phyloP scores from a whole-genome alignment of 352 stramenopile species.

The Globisporangium echinulatum region DNA sequence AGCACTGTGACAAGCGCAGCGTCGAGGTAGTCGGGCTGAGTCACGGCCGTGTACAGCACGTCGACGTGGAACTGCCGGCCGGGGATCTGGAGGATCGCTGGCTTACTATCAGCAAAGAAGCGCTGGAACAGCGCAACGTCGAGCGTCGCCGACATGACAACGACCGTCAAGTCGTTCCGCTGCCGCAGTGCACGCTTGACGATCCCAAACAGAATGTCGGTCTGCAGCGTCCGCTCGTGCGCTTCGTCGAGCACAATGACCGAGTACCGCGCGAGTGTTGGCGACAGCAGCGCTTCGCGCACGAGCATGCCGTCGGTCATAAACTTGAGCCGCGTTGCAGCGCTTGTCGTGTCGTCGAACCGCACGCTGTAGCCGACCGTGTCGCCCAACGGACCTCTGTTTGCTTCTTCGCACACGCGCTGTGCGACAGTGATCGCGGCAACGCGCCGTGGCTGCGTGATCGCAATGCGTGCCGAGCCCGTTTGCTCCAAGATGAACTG shows the following conservation, averaged over 20 bases:
- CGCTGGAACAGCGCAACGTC: constrained; percentile 90
- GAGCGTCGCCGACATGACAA: constrained; percentile 98
- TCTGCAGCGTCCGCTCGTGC: constrained; percentile 83
- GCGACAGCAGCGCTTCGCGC: constrained; percentile 70
- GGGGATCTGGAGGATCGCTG: constrained; percentile 81
- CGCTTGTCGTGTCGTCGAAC: constrained; percentile 91
- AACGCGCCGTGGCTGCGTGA: constrained; percentile 78
- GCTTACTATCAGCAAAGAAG: constrained; percentile 90
- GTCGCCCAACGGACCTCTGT: constrained; percentile 36
- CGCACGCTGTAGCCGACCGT: constrained; percentile 91
- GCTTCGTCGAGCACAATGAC: constrained; percentile 85
- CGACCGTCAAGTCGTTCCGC: constrained; percentile 87
- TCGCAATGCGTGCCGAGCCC: constrained; percentile 43
- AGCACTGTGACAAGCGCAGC: constrained; percentile 81
- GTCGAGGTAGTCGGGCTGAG: constrained; percentile 87
- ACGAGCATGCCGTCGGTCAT: constrained; percentile 92
- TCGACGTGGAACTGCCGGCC: constrained; percentile 88
- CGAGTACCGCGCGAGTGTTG: constrained; percentile 71
- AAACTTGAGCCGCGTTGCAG: constrained; percentile 92
- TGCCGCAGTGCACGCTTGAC: constrained; percentile 78
- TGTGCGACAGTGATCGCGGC: constrained; percentile 81
- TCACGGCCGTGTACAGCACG: constrained; percentile 86
- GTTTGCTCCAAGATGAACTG: constrained; percentile 82
- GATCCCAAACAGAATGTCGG: constrained; percentile 89
- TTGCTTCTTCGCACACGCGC: constrained; percentile 66